Evolutionary conservation across 768 basidiomycete genomes (phyloP).

Genomic region (Boletus huronensis): DNA sequence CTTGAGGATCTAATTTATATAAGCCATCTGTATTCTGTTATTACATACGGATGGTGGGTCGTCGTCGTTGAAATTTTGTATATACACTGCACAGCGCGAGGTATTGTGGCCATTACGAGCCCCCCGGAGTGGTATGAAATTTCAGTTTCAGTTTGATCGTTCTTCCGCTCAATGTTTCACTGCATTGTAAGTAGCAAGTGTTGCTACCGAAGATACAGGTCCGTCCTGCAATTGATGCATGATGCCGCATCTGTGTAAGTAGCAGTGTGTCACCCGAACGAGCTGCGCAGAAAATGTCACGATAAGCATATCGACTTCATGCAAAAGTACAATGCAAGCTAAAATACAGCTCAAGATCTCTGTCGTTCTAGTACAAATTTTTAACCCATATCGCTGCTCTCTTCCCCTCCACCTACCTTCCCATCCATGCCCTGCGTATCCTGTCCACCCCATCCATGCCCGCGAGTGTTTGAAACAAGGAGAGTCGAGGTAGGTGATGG

Average conservation of each 20-base stretch:
- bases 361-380: slow-evolving; percentile 3
- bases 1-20: too few relatives aligned
- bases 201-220: neutral
- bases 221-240: neutral
- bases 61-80: too few relatives aligned
- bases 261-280: neutral
- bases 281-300: neutral
- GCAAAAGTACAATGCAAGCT: slow-evolving; percentile 1
- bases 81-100: too few relatives aligned
- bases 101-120: too few relatives aligned
- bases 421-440: slow-evolving; percentile 13
- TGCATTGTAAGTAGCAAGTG: neutral
- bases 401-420: slow-evolving; percentile 18
- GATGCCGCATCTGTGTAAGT: neutral
- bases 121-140: neutral
- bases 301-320: neutral
- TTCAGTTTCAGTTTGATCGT: neutral
- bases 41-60: too few relatives aligned
- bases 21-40: too few relatives aligned
- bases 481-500: slow-evolving; percentile 13
- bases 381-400: slow-evolving; percentile 9
- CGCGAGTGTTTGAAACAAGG: slow-evolving; percentile 12
- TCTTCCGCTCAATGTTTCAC: neutral
- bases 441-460: slow-evolving; percentile 20
- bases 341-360: slow-evolving; percentile 10